A percentile compares a stretch with the other conserved stretches of the same genome.
These are phyloP conservation scores for Pyrus pyrifolia DNA, from an alignment of 306 rosid species.

Conservation along the genomic window DNA sequence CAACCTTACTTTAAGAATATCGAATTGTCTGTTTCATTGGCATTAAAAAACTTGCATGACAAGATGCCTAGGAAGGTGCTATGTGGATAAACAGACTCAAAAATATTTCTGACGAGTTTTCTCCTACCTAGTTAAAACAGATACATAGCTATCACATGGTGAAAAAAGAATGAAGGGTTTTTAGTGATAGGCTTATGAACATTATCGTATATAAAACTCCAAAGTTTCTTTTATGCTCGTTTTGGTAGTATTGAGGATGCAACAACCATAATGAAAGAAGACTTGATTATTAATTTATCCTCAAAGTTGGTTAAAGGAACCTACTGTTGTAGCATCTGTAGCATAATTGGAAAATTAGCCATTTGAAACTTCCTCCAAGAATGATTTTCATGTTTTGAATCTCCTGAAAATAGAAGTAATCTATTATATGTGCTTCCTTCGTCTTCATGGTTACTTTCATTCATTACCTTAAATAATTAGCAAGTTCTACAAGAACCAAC, in stretches of 20 bases:
- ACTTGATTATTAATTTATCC: neutral
- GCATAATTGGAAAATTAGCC: neutral
- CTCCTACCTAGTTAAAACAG: neutral
- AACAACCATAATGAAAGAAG: neutral
- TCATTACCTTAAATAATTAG: neutral
- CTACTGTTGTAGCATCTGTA: neutral
- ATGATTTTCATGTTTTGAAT: neutral
- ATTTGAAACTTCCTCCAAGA: neutral
- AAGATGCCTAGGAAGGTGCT: slow-evolving; percentile 10
- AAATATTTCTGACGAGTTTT: neutral
- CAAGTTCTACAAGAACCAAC: neutral
- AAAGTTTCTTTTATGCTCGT: neutral
- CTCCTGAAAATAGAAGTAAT: neutral
- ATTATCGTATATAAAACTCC: neutral
- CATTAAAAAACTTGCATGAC: neutral
- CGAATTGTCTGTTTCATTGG: slow-evolving; percentile 14
- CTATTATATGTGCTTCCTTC: neutral
- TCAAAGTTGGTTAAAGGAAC: neutral
- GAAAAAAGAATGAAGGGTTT: neutral
- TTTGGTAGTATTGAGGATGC: neutral
- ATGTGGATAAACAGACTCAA: neutral
- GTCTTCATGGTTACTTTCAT: neutral
- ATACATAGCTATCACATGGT: neutral
- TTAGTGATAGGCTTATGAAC: neutral
- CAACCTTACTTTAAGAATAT: slow-evolving; percentile 20